These are phyloP conservation scores for Alnus glutinosa DNA, from an alignment of 306 rosid genomes.

Conservation along the genomic window DNA sequence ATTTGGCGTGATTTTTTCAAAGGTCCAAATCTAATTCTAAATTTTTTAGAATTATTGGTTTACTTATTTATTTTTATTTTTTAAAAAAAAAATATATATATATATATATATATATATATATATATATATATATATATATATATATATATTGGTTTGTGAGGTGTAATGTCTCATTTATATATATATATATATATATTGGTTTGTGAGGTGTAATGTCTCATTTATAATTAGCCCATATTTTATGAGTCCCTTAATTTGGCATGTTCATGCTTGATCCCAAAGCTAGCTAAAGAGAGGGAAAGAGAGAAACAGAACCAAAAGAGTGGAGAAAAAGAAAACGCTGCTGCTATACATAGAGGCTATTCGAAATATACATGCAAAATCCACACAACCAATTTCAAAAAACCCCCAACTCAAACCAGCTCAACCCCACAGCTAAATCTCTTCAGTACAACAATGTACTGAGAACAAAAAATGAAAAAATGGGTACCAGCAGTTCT, in stretches of 20 bases:
- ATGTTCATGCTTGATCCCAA: neutral
- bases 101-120: too few species aligned
- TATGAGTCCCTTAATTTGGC: neutral
- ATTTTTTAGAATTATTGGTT: too few species aligned
- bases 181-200: too few species aligned
- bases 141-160: too few species aligned
- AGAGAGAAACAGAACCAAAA: neutral
- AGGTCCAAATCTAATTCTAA: too few species aligned
- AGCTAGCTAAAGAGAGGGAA: neutral
- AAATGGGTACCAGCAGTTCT: constrained; percentile 54
- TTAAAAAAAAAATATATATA: too few species aligned
- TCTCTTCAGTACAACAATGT: constrained; percentile 50
- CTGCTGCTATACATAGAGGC: constrained; percentile 56
- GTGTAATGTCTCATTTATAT: neutral
- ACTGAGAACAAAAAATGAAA: constrained; percentile 72
- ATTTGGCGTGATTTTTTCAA: too few species aligned
- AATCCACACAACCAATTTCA: constrained; percentile 38
- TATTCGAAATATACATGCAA: constrained; percentile 54
- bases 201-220: neutral
- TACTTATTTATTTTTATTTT: too few species aligned
- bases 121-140: too few species aligned
- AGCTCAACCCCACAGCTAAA: constrained; percentile 40
- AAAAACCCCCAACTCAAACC: constrained; percentile 38
- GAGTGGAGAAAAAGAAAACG: neutral
- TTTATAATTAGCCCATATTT: neutral